Conservation (phyloP, 2,329 filamentous ascomycete genomes). For the Nannizziopsis barbatae region DNA sequence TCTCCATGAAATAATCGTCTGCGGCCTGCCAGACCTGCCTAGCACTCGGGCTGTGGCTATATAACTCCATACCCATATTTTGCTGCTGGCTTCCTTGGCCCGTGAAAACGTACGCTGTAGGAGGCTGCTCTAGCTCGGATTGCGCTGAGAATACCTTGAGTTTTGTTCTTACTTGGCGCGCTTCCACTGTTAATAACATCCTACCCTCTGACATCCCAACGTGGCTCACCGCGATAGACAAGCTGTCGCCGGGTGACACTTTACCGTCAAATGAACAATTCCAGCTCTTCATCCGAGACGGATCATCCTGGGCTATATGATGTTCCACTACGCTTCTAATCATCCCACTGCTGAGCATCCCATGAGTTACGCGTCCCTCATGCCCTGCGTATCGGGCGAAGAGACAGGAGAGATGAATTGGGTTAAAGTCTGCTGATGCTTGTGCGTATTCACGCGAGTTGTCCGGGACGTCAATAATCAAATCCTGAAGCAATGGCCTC, state of each 20-base stretch:
- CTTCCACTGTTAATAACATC: constrained; percentile 98
- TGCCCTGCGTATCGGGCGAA: constrained; percentile 94
- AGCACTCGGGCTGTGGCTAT: constrained; percentile 81
- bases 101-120: constrained; percentile 28
- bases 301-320: constrained; percentile 97
- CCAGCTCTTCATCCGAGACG: constrained; percentile 93
- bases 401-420: constrained; percentile 93
- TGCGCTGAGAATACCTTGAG: constrained; percentile 92
- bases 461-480: constrained; percentile 78
- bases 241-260: constrained; percentile 92
- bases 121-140: constrained; percentile 94
- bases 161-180: constrained; percentile 85
- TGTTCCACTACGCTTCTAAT: constrained; percentile 93
- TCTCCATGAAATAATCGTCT: constrained; percentile 95
- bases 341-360: constrained; percentile 97
- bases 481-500: constrained; percentile 84
- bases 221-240: constrained; percentile 90
- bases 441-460: constrained; percentile 97
- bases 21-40: constrained; percentile 96
- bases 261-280: constrained; percentile 91
- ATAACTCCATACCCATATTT: constrained; percentile 30
- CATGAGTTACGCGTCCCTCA: constrained; percentile 96
- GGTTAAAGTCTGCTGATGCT: constrained; percentile 98
- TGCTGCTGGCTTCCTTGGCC: constrained; percentile 14
- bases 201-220: constrained; percentile 95